Base-by-base conservation (phyloP, 441 rosid species). In the Eruca vesicaria region DNA sequence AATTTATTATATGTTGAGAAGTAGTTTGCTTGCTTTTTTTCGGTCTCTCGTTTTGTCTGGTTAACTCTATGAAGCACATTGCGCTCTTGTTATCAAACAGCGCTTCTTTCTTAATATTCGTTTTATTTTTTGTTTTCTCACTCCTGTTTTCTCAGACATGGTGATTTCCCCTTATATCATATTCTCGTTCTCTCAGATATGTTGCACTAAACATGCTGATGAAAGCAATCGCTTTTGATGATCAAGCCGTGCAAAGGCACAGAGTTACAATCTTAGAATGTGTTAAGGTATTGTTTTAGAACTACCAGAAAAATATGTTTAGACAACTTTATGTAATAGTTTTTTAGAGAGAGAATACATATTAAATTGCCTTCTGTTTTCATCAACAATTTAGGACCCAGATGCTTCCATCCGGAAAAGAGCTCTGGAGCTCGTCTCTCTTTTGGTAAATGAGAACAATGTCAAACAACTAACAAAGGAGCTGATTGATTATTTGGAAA, bases 241-340 rank as follows among this genome's bases (percentile, higher is more conserved):
- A 93, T 74, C 98, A 90, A 89, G 98, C 99, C 29, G 98, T 96
- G 78, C 99, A 96, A 80, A 92, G 99, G 82, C 99, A 96, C 77
- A 90, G 98, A 52, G 98, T 88, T 63, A 96, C 98, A 43, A 92
- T 96, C 58, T 84, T 96, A 87, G 97, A 96, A 88, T 94, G 99
- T 81, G 98, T 96, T 31, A 96, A 94, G 97, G 99, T 92, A 87
- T 67, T 72, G 52, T 59, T 73, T 23, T 62, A 38, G 36, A 71
- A 70, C 20, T 69, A 6, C 60, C 60, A 18, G n/a, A 35, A 52
- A 62, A 58, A 41, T 35, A 59, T 56, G 45, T 68, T 11, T 48
- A 67, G 59, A 31, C 32, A 61, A 52, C 15, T 56, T 58, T 56
- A 41, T 29, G 43, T 66, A 32, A 35, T 48, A 36, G 43, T 12